Evolutionary conservation across 2,329 filamentous ascomycete genomes (phyloP), one percentile per base, ranked within the genome.

Genomic region (Malbranchea zuffiana): DNA sequence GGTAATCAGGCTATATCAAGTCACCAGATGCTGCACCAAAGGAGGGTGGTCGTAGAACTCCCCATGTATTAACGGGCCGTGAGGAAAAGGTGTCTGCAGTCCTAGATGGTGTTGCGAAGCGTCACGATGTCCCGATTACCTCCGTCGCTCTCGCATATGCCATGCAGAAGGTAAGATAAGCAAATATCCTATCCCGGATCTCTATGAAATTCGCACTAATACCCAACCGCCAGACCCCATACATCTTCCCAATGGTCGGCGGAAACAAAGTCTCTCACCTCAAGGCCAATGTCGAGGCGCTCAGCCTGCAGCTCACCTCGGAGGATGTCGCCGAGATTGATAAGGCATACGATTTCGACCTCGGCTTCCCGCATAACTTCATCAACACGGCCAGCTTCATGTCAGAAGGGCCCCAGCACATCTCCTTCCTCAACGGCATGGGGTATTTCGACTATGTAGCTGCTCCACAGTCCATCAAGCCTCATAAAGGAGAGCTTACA

Each of bases 311-410:
- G 16, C 54, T 78, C 33, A 65, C 63, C 0, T 57, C 66, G 0
- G 63, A 71, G 5, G 70, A 79, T 36, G 59, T 78, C 6, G 53
- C 60, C 18, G 64, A 68, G 42, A 70, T 79, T 40, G 74, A 79
- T 43, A 52, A 50, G 2, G 66, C 69, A 8, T 57, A 59, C 31
- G 50, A 60, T 4, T 79, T 79, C 44, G 68, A 77, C 13, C 21
- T 65, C 18, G 74, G 74, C 0, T 78, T 75, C 54, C 73, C 73
- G 0, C 52, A 56, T 50, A 61, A 52, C 42, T 59, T 70, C 41
- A 48, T 70, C 25, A 46, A 54, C 18, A 26, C 3, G 24, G 24
- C 24, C 13, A 13, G 24, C 7, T 26, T 26, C 7, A 13, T 13
- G 24, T 11, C 24, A n/a, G 24, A 26, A 26, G 24, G 24, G 7